Conservation (phyloP, 2,329 filamentous ascomycete species). For the Sclerotinia glacialis region DNA sequence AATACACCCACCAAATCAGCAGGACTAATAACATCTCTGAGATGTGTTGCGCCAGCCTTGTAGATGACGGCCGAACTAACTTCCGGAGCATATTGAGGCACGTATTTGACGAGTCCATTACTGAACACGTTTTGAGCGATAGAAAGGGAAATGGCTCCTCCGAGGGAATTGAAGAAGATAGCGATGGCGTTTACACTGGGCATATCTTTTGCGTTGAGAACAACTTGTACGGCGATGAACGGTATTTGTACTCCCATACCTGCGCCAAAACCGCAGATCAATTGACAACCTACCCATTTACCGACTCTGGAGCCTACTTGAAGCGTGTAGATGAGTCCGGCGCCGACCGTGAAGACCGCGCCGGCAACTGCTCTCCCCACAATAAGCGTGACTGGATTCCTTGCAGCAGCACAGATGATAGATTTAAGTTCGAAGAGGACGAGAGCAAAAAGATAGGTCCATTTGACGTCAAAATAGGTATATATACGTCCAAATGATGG, state of each 20-base stretch:
- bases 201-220: constrained; percentile 51
- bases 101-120: constrained; percentile 35
- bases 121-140: constrained; percentile 53
- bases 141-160: constrained; percentile 55
- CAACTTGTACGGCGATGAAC: constrained; percentile 51
- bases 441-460: constrained; percentile 37
- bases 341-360: constrained; percentile 44
- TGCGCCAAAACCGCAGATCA: constrained; percentile 48
- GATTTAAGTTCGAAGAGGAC: constrained; percentile 42
- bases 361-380: constrained; percentile 41
- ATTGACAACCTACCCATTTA: constrained; percentile 54
- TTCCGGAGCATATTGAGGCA: constrained; percentile 37
- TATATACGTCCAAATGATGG: constrained; percentile 40
- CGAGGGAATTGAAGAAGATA: constrained; percentile 59
- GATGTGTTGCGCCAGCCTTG: constrained; percentile 44
- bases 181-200: constrained; percentile 54
- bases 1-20: constrained; percentile 43
- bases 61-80: constrained; percentile 43
- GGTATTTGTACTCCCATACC: constrained; percentile 48
- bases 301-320: constrained; percentile 44
- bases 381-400: constrained; percentile 40
- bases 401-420: constrained; percentile 40
- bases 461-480: constrained; percentile 41
- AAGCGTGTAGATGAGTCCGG: constrained; percentile 46
- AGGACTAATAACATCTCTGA: constrained; percentile 40